phyloP scores from a whole-genome alignment of 176 grass and related monocot species.

The Microstegium vimineum region DNA sequence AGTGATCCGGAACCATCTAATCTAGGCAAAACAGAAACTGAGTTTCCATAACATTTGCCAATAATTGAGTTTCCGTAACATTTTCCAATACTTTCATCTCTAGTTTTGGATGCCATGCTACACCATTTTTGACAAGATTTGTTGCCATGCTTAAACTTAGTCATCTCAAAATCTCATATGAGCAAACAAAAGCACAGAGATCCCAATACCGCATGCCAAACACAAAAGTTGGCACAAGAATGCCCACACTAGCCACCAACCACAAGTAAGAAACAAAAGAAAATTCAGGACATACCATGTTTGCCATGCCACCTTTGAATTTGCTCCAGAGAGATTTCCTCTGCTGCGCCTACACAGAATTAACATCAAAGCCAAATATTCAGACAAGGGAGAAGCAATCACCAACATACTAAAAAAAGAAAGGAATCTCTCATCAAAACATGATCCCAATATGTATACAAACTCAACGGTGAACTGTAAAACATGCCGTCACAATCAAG shows the following conservation, averaged over 20 bases:
- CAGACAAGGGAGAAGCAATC: not conserved
- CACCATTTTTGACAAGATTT: slow-evolving; percentile 5
- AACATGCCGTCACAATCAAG: not conserved
- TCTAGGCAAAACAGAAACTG: not conserved
- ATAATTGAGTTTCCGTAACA: not conserved
- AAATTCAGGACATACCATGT: not conserved
- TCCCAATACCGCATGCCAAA: not conserved
- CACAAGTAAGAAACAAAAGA: not conserved
- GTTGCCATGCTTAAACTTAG: not conserved
- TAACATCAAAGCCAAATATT: not conserved
- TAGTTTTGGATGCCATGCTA: not conserved
- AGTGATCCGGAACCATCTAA: not conserved
- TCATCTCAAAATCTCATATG: not conserved
- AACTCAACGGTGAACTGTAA: not conserved
- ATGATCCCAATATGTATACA: not conserved
- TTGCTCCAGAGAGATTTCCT: not conserved
- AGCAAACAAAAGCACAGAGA: not conserved
- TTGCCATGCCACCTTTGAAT: not conserved
- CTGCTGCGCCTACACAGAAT: not conserved
- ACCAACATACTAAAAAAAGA: not conserved
- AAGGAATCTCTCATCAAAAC: not conserved
- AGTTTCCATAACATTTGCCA: not conserved
- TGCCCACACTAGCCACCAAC: not conserved
- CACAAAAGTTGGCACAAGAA: not conserved
- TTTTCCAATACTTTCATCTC: not conserved